A percentile compares a stretch with the other conserved stretches of the same genome.
These are phyloP conservation scores for Hypoxylon trugodes DNA, from an alignment of 495 filamentous ascomycete genomes.

Conservation along the genomic window DNA sequence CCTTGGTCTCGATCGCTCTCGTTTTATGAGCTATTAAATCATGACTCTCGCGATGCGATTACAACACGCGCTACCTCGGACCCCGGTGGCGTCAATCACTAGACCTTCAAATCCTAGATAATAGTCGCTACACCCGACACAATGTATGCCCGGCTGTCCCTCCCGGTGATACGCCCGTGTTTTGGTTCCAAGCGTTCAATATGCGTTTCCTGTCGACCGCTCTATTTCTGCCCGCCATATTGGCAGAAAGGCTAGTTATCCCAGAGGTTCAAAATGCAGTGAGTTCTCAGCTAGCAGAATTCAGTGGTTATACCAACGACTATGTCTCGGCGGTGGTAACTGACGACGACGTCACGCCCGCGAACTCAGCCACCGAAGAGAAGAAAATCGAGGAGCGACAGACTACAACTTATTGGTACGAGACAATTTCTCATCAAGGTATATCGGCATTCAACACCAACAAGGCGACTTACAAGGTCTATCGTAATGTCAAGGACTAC, in stretches of 20 bases:
- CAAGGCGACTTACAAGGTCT: conserved; percentile 57
- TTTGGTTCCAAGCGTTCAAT: conserved; percentile 8
- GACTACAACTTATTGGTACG: conserved; percentile 52
- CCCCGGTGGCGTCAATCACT: conserved; percentile 11
- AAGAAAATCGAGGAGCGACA: conserved; percentile 28
- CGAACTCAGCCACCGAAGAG: background rate
- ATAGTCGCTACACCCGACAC: conserved; percentile 5
- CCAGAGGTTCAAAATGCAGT: conserved; percentile 37
- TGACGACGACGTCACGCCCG: conserved; percentile 3
- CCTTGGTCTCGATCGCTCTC: conserved; percentile 29
- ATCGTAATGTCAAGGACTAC: conserved; percentile 66
- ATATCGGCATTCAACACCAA: conserved; percentile 53
- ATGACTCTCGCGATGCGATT: conserved; percentile 20
- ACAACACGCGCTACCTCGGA: background rate
- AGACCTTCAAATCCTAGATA: conserved; percentile 3
- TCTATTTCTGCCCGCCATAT: conserved; percentile 23
- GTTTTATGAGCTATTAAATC: conserved; percentile 15
- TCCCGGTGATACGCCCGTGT: background rate
- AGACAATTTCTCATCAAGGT: conserved; percentile 57
- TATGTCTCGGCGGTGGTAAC: conserved; percentile 14
- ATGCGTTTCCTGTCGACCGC: conserved; percentile 29
- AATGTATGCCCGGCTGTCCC: background rate
- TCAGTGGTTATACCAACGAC: conserved; percentile 26
- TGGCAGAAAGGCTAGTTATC: conserved; percentile 35
- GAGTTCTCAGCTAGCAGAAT: conserved; percentile 30